These are phyloP conservation scores for Boletellus ananiceps DNA, from an alignment of 768 basidiomycete genomes.

Conservation along the genomic window DNA sequence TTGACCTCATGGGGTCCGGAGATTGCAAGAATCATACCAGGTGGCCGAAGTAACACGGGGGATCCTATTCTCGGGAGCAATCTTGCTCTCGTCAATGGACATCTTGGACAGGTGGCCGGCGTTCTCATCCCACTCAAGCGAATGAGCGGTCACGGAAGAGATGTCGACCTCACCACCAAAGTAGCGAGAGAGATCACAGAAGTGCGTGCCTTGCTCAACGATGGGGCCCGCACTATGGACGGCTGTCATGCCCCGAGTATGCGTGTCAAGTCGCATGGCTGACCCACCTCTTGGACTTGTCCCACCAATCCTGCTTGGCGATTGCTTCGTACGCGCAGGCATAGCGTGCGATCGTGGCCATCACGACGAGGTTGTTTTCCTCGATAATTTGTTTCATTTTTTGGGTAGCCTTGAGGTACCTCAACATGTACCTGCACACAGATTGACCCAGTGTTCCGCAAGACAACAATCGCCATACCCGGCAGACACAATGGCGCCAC, in stretches of 20 bases:
- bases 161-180: conserved; percentile 96
- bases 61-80: conserved; percentile 83
- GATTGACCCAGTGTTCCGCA: not conserved
- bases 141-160: conserved; percentile 72
- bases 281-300: conserved; percentile 81
- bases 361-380: conserved; percentile 91
- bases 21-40: conserved; percentile 51
- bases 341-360: conserved; percentile 94
- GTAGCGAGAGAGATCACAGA: conserved; percentile 94
- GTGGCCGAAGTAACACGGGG: conserved; percentile 90
- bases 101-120: conserved; percentile 83
- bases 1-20: conserved; percentile 13
- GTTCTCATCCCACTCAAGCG: conserved; percentile 88
- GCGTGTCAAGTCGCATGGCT: conserved; percentile 1
- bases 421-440: conserved; percentile 75
- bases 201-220: conserved; percentile 93
- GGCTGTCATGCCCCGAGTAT: conserved; percentile 3
- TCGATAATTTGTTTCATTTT: conserved; percentile 95
- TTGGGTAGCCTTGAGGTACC: conserved; percentile 90
- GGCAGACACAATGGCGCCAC: conserved; percentile 79
- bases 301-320: conserved; percentile 88
- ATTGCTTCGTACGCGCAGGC: conserved; percentile 82
- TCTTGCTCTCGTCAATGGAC: conserved; percentile 77
- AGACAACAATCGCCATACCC: conserved; percentile 49
- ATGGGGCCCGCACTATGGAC: conserved; percentile 64